These are phyloP conservation scores for Fraxinus platypoda DNA, from an alignment of 305 asterid genomes.

Conservation along the genomic window DNA sequence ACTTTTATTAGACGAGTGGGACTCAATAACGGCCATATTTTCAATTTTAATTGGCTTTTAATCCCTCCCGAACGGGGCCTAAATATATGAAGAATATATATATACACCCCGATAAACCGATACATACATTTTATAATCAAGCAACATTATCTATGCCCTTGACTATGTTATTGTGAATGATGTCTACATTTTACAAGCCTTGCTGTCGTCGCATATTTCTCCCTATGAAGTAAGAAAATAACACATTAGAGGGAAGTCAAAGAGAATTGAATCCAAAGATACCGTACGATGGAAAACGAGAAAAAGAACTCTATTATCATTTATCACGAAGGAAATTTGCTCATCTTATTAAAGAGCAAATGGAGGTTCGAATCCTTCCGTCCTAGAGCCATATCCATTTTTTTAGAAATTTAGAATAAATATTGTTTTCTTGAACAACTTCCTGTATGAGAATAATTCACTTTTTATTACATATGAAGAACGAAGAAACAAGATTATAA, in stretches of 20 bases:
- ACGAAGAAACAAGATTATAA: neutral
- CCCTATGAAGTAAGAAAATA: constrained; percentile 35
- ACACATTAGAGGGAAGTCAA: neutral
- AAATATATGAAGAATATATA: neutral
- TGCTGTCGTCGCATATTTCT: constrained; percentile 55
- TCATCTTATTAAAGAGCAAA: too few relatives aligned
- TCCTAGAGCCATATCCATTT: too few relatives aligned
- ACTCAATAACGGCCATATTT: too few relatives aligned
- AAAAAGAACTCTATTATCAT: neutral
- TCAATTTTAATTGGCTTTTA: too few relatives aligned
- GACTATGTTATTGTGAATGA: neutral
- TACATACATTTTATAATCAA: neutral
- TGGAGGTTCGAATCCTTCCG: too few relatives aligned
- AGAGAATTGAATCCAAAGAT: neutral
- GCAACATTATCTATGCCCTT: neutral
- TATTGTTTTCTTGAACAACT: too few relatives aligned
- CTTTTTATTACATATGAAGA: neutral
- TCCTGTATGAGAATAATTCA: neutral
- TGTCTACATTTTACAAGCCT: constrained; percentile 61
- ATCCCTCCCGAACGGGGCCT: too few relatives aligned
- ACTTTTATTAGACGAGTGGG: too few relatives aligned
- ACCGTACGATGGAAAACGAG: neutral
- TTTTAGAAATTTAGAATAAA: too few relatives aligned
- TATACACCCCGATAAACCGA: neutral
- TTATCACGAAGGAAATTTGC: too few relatives aligned